Evolutionary conservation across 352 stramenopile genomes (phyloP).

Genomic region (Phytophthora sp.): DNA sequence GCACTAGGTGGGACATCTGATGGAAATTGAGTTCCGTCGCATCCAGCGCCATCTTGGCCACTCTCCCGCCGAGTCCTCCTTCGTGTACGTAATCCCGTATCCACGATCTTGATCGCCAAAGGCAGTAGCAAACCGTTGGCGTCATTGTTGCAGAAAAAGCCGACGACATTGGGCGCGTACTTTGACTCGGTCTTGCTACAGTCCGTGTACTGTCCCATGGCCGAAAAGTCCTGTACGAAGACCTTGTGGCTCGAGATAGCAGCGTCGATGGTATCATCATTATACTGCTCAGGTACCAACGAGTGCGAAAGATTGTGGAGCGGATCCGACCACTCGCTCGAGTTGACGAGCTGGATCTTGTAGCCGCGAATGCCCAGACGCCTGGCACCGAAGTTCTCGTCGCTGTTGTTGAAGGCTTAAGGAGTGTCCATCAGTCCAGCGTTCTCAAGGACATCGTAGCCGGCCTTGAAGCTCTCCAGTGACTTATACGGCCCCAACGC

Average conservation of each 20-base stretch:
- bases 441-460: slow-evolving; percentile 28
- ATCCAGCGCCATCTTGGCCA: slow-evolving; percentile 52
- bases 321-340: slow-evolving; percentile 19
- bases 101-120: slow-evolving; percentile 40
- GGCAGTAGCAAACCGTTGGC: slow-evolving; percentile 27
- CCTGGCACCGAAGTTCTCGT: slow-evolving; percentile 40
- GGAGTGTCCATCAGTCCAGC: slow-evolving; percentile 32
- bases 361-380: slow-evolving; percentile 40
- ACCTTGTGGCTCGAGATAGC: slow-evolving; percentile 27
- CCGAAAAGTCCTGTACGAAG: slow-evolving; percentile 38
- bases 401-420: slow-evolving; percentile 39
- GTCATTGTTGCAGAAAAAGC: slow-evolving; percentile 46
- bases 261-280: slow-evolving; percentile 14
- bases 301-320: slow-evolving; percentile 20
- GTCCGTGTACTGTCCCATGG: slow-evolving; percentile 31
- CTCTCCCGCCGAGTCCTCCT: slow-evolving; percentile 31
- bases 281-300: slow-evolving; percentile 28
- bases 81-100: slow-evolving; percentile 40
- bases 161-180: slow-evolving; percentile 39
- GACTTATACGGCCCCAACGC: slow-evolving; percentile 31
- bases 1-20: slow-evolving; percentile 35
- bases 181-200: slow-evolving; percentile 27
- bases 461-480: slow-evolving; percentile 33
- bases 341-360: slow-evolving; percentile 35
- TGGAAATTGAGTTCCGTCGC: slow-evolving; percentile 41